Evolutionary conservation across 257 asterid species (phyloP), one percentile per base, ranked within the genome.

Genomic region (Salvia miltiorrhiza): DNA sequence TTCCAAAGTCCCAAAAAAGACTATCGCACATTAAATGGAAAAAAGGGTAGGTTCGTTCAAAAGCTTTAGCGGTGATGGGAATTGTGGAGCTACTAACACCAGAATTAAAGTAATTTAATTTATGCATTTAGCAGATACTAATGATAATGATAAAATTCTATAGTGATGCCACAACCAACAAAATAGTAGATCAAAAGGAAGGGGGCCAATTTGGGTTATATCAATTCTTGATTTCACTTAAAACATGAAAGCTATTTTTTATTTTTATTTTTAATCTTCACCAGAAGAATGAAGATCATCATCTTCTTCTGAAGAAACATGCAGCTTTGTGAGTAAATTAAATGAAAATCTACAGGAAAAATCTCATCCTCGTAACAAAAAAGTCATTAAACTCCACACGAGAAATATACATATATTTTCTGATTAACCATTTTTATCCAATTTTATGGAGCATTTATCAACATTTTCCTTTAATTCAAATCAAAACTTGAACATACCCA

Each of bases 1-100:
- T 76, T 70, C 69, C 76, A 63, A 75, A 69, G 74, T 74, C 55
- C 54, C 55, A 13, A 64, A 50, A 59, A 66, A 37, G 41, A 47
- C 45, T 74, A 58, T 16, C 28, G 5, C 60, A 44, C 50, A 52
- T 50, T 43, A 23, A 19, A 33, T 68, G 32, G 52, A 61, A 16
- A 24, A 37, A 49, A 17, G 23, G 39, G 48, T 28, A 28, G 70
- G 56, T 23, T 70, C 58, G 37, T 9, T 32, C 63, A 59, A n/a
- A n/a, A 37, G 13, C 66, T 56, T 63, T 73, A 49, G 26, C 9
- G 39, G 39, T 23, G 55, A 47, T 69, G 35, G 19, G 1, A 30
- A 17, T 26, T 9, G 59, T 37, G n/a, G 20, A 59, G 19, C 30
- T 17, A 59, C 59, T 23, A 40, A 7, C 50, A 58, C 11, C 7